Evolutionary conservation across 805 yeast species (phyloP), one percentile per base, ranked within the genome.

Genomic region (Candida nemodendra): DNA sequence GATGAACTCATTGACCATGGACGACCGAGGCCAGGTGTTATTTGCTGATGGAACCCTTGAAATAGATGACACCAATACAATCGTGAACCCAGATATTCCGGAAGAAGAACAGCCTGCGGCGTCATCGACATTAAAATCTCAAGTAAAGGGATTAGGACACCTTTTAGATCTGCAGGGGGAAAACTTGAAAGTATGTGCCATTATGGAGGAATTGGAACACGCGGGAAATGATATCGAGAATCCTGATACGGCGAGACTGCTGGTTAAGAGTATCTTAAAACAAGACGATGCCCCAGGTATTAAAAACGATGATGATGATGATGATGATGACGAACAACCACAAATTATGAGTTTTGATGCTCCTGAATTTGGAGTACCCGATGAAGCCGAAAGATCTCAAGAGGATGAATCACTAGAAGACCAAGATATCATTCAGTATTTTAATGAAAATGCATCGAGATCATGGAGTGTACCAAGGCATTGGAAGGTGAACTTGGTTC

Each of bases 391-490:
- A 17, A 23, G n/a, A 2, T 13, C n/a, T 6, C 15, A 30, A 12
- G 27, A 21, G 9, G 53, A 44, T 13, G 54, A 43, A 4, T 41
- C 40, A 8, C 59, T 45, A 13, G 36, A 39, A 28, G 86, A 80
- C 50, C 71, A 69, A 33, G 86, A 81, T 51, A 62, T 87, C 28
- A 78, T 86, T 78, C 80, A 87, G 1, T 84, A 85, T 56, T 85
- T 87, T 60, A 95, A 86, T 54, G 81, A 78, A 41, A 72, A 74
- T 18, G 66, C 84, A 64, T 74, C 70, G 42, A 62, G 68, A 17
- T 81, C 77, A 56, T 88, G 95, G 96, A 74, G 89, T 13, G 95
- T 95, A 8, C 82, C 87, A 11, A 90, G 84, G 44, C 93, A 86
- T 59, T 89, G 96, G 96, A 82, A 82, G 59, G 82, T 88, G 5